Percentiles rank a stretch among this genome's conserved stretches.
Evolutionary conservation across 2,329 filamentous ascomycete species (phyloP).

Genomic region (Xylariaceae sp.): DNA sequence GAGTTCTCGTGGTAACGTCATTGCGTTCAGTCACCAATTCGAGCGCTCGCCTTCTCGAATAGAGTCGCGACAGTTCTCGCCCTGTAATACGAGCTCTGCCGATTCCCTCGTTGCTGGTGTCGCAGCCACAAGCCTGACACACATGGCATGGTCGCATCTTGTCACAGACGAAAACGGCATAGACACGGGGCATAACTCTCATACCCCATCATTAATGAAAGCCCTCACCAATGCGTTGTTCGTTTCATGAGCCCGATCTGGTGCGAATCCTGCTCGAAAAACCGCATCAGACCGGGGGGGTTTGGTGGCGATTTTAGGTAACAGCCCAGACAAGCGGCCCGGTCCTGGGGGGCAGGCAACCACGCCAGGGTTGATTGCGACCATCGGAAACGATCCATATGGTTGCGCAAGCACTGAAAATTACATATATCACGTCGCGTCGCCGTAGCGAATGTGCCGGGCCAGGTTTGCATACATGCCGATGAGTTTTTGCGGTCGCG

Average conservation of each 20-base stretch:
- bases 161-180: conserved; percentile 4
- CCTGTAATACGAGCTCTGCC: conserved; percentile 6
- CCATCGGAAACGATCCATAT: background rate
- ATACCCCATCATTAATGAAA: background rate
- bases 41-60: background rate
- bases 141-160: conserved; percentile 4
- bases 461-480: conserved; percentile 5
- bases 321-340: background rate
- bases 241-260: background rate
- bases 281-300: background rate
- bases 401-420: conserved; percentile 1
- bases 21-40: conserved; percentile 1
- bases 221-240: background rate
- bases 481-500: background rate
- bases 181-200: background rate
- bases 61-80: background rate
- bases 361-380: background rate
- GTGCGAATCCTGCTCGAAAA: background rate
- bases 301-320: background rate
- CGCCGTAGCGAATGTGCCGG: background rate
- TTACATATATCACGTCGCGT: conserved; percentile 18
- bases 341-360: background rate
- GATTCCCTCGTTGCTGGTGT: conserved; percentile 7
- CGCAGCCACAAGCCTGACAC: conserved; percentile 8
- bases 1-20: conserved; percentile 4